Base-by-base conservation (phyloP, 2,329 filamentous ascomycete genomes). In the Paraphaeosphaeria sporulosa region DNA sequence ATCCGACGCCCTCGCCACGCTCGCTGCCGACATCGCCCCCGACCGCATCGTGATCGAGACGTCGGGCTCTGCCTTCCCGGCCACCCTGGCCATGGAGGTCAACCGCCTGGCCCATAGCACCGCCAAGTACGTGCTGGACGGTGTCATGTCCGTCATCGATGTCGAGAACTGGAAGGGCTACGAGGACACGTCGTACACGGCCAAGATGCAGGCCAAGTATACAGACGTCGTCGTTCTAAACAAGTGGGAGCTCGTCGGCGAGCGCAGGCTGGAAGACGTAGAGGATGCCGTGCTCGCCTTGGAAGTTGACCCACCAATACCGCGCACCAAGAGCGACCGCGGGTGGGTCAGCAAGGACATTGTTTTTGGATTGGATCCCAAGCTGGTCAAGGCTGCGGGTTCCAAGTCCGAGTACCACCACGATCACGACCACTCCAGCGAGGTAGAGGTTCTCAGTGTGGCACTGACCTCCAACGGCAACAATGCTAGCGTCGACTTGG, bases 81-180 rank as follows among this genome's bases (percentile, higher is more conserved):
- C 94, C 0, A 97, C 94, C 2, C 82, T 97, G 49, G 93, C 93
- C 9, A 90, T 97, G 83, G 94, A 97, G 78, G 88, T 97, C 13
- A 96, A 96, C 73, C 86, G 93, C 1, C 80, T 96, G 15, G 86
- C 87, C 19, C 83, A 87, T n/a, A 88, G 92, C 62, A 89, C 88
- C 0, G 86, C 86, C 0, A 78, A 81, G 30, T 97, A 93, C 71
- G 84, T 87, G 5, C 85, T 97, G 1, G 94, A 97, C 71, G 94
- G 94, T 12, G 93, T 97, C 55, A 87, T 97, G 64, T 92, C 88
- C 69, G 93, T 97, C 23, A 89, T 97, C 60, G 94, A 97, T 72
- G 93, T 96, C 12, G 94, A 97, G 85, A 97, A 97, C 74, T 97
- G 93, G 93, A 82, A 88, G 71, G 94, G 94, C 0, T 97, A 97